These are phyloP conservation scores for Lantana camara DNA, from an alignment of 257 asterid genomes.

Conservation along the genomic window DNA sequence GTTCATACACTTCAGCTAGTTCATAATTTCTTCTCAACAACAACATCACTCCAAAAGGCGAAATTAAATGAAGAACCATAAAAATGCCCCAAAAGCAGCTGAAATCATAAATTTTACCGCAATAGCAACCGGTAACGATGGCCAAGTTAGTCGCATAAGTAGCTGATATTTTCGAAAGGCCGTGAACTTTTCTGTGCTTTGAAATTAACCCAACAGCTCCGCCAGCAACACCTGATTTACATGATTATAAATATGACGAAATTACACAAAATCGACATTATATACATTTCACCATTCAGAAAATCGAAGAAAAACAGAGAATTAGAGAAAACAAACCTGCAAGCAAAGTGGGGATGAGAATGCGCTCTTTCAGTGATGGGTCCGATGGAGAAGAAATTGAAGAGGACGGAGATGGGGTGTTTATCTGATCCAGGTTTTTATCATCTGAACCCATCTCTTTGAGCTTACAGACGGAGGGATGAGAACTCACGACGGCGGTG, in stretches of 20 bases:
- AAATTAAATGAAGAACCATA: neutral
- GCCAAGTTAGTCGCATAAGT: constrained; percentile 89
- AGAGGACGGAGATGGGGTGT: constrained; percentile 32
- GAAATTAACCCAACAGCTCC: constrained; percentile 78
- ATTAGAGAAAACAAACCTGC: constrained; percentile 59
- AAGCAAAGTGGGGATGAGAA: constrained; percentile 71
- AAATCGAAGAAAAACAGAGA: neutral
- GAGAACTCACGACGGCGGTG: constrained; percentile 18
- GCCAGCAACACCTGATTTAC: constrained; percentile 71
- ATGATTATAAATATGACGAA: neutral
- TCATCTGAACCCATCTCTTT: constrained; percentile 38
- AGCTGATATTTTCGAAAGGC: constrained; percentile 59
- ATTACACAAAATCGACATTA: neutral
- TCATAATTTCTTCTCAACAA: neutral
- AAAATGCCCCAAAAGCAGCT: neutral
- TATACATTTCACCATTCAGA: neutral
- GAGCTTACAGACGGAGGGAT: constrained; percentile 3
- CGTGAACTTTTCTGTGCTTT: constrained; percentile 69
- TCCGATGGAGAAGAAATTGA: constrained; percentile 34
- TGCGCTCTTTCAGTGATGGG: constrained; percentile 64
- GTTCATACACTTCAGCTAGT: constrained; percentile 7
- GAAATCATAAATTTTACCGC: constrained; percentile 51
- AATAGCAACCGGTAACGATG: constrained; percentile 80
- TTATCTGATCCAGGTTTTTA: constrained; percentile 26
- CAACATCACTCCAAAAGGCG: neutral